Percentiles rank a stretch among this genome's conserved stretches.
phyloP scores from a whole-genome alignment of 1,139 yeast species.

The Candida tetrigidarum region DNA sequence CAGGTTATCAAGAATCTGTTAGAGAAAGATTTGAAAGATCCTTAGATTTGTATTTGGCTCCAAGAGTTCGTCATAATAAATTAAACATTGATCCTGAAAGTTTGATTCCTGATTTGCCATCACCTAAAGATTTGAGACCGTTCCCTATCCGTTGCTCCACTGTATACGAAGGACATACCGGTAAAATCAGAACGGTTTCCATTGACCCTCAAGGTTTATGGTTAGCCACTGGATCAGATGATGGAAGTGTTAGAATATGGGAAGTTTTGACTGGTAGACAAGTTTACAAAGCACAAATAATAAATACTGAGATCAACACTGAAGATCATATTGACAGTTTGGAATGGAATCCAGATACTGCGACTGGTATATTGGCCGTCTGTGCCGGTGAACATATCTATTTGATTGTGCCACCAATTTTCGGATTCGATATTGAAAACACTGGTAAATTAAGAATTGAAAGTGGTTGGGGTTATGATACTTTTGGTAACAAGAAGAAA shows the following conservation, averaged over 20 bases:
- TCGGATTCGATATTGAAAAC: slow-evolving; percentile 88
- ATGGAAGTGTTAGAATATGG: slow-evolving; percentile 96
- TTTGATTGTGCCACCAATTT: slow-evolving; percentile 85
- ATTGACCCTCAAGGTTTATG: slow-evolving; percentile 91
- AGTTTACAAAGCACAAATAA: slow-evolving; percentile 66
- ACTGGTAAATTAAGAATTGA: slow-evolving; percentile 79
- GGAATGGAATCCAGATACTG: slow-evolving; percentile 88
- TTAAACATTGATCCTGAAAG: slow-evolving; percentile 96
- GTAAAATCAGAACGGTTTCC: slow-evolving; percentile 78
- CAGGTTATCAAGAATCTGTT: slow-evolving; percentile 84
- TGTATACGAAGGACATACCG: slow-evolving; percentile 79
- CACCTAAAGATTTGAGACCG: slow-evolving; percentile 97
- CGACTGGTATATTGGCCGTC: slow-evolving; percentile 78
- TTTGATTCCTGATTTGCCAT: slow-evolving; percentile 92
- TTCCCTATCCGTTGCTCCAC: slow-evolving; percentile 95
- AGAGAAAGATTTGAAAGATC: slow-evolving; percentile 95
- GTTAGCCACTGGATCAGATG: slow-evolving; percentile 98
- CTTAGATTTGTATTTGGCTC: slow-evolving; percentile 92
- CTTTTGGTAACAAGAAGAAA: slow-evolving; percentile 60
- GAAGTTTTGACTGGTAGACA: slow-evolving; percentile 95
- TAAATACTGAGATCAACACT: slow-evolving; percentile 58
- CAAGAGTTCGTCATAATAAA: slow-evolving; percentile 91
- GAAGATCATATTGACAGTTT: slow-evolving; percentile 77
- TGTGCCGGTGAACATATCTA: slow-evolving; percentile 82
- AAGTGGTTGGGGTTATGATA: slow-evolving; percentile 91